Percentiles rank a stretch among this genome's conserved stretches.
Evolutionary conservation across 1,284 basidiomycete genomes (phyloP).

Genomic region (Cronartium quercuum): DNA sequence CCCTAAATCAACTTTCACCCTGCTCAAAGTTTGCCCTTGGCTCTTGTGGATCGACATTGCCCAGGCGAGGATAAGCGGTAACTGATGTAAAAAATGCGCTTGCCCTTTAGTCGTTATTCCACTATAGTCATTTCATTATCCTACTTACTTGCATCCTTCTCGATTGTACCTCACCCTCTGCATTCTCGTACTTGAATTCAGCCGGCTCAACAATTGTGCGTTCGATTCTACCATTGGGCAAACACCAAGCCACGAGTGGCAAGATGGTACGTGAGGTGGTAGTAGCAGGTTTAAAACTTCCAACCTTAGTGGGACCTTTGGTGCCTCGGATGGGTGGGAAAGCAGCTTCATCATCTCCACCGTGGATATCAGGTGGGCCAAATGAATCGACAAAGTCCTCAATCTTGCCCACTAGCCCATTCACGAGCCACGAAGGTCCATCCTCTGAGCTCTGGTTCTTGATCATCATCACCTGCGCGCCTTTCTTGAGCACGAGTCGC

Average conservation of each 20-base stretch:
- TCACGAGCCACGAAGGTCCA: slow-evolving; percentile 58
- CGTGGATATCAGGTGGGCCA: slow-evolving; percentile 42
- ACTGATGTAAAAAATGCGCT: slow-evolving; percentile 3
- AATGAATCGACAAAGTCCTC: slow-evolving; percentile 57
- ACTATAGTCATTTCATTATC: no score
- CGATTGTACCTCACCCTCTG: slow-evolving; percentile 30
- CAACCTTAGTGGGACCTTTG: background rate
- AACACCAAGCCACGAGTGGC: slow-evolving; percentile 27
- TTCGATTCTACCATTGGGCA: slow-evolving; percentile 25
- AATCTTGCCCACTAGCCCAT: slow-evolving; percentile 72
- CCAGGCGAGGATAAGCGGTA: slow-evolving; percentile 40
- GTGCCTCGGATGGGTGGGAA: background rate
- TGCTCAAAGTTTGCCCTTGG: slow-evolving; percentile 40
- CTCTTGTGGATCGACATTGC: slow-evolving; percentile 40
- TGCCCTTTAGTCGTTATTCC: background rate
- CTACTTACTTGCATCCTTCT: slow-evolving; percentile 2
- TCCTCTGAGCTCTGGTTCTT: slow-evolving; percentile 62
- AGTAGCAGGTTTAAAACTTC: background rate
- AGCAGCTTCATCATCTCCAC: slow-evolving; percentile 40
- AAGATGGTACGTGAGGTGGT: background rate
- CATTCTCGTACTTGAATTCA: slow-evolving; percentile 31
- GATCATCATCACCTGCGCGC: slow-evolving; percentile 65
- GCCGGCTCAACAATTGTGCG: slow-evolving; percentile 19
- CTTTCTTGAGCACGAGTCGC: slow-evolving; percentile 60
- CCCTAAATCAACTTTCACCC: slow-evolving; percentile 39